Evolutionary conservation across 495 filamentous ascomycete species (phyloP).

Genomic region (Annulohypoxylon stygium): DNA sequence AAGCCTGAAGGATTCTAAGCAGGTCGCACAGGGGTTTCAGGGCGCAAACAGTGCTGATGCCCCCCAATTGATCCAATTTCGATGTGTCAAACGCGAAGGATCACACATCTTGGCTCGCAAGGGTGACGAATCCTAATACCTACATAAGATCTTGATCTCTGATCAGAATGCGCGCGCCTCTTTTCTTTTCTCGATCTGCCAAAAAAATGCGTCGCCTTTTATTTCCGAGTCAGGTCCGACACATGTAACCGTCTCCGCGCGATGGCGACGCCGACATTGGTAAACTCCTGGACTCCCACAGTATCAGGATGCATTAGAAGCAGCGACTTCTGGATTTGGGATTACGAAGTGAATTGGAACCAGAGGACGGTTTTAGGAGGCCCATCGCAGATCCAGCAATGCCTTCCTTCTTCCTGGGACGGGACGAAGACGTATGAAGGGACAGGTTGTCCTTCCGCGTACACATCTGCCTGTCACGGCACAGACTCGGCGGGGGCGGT

Average conservation of each 20-base stretch:
- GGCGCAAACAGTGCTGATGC: not conserved
- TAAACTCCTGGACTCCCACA: conserved; percentile 39
- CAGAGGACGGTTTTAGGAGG: conserved; percentile 50
- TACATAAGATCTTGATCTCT: not conserved
- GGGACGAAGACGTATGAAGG: conserved; percentile 39
- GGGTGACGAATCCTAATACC: not conserved
- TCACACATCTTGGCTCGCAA: not conserved
- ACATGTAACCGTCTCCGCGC: not conserved
- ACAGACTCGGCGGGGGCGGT: conserved; percentile 20
- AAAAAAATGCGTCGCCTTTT: not conserved
- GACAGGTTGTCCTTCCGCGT: conserved; percentile 42
- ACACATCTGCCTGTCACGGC: conserved; percentile 46
- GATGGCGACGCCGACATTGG: conserved; percentile 26
- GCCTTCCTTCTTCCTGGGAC: conserved; percentile 47
- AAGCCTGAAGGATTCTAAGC: not conserved
- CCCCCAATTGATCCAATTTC: not conserved
- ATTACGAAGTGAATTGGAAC: conserved; percentile 21
- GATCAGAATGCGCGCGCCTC: not conserved
- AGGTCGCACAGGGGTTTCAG: conserved; percentile 1
- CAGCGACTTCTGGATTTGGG: conserved; percentile 51
- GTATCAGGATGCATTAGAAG: conserved; percentile 37
- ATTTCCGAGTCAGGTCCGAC: not conserved
- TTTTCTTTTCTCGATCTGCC: not conserved
- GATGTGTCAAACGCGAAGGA: not conserved
- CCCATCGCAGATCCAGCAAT: conserved; percentile 47